A percentile compares a stretch with the other conserved stretches of the same genome.
phyloP scores from a whole-genome alignment of 192 early-diverging fungal genomes.

The Linnemannia zychae region DNA sequence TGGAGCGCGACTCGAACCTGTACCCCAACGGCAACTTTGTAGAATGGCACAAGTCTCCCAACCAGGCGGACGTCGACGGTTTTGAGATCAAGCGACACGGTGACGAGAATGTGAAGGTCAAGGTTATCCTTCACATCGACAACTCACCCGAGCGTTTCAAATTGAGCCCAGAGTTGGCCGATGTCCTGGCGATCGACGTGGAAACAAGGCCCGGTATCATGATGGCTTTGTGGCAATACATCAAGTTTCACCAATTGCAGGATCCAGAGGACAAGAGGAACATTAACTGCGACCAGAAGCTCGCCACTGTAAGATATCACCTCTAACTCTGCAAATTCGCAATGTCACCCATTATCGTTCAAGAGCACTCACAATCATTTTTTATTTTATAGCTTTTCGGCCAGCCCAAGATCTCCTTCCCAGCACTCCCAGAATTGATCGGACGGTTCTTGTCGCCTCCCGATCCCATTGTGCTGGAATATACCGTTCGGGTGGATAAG shows the following conservation, averaged over 20 bases:
- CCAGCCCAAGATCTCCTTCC: conserved; percentile 77
- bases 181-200: conserved; percentile 82
- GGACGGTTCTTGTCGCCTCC: conserved; percentile 78
- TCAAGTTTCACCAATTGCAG: conserved; percentile 94
- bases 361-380: background rate
- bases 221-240: conserved; percentile 95
- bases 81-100: conserved; percentile 96
- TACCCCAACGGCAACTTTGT: conserved; percentile 86
- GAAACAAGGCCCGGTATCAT: conserved; percentile 83
- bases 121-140: conserved; percentile 86
- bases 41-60: conserved; percentile 74
- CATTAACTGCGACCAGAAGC: conserved; percentile 85
- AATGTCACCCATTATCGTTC: no score
- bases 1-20: conserved; percentile 82
- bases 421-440: conserved; percentile 86
- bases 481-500: conserved; percentile 88
- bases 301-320: conserved; percentile 69
- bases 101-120: conserved; percentile 83
- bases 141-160: conserved; percentile 86
- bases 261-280: conserved; percentile 90
- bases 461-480: conserved; percentile 92
- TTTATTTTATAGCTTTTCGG: conserved; percentile 72
- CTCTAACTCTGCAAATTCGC: background rate
- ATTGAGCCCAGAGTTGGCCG: conserved; percentile 77
- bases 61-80: conserved; percentile 77